A percentile compares a stretch with the other conserved stretches of the same genome.
Evolutionary conservation across 768 basidiomycete species (phyloP).

Genomic region (Boletus rufocinnamomeus): DNA sequence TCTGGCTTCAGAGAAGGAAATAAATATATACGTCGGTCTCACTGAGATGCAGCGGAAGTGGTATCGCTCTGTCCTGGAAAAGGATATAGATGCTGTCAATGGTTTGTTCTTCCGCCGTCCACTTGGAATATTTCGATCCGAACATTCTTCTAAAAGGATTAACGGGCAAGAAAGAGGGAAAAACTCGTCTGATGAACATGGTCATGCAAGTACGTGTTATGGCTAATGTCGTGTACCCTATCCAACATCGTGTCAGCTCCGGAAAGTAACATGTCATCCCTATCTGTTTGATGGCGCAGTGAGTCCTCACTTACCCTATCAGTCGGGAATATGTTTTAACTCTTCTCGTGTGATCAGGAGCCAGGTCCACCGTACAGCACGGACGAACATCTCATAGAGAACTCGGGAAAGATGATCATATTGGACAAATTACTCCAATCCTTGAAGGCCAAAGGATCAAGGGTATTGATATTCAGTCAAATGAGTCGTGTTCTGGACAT

Average conservation of each 20-base stretch:
- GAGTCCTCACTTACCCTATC: slow-evolving; percentile 23
- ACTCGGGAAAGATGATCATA: slow-evolving; percentile 97
- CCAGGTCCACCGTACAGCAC: slow-evolving; percentile 99
- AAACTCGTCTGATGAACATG: slow-evolving; percentile 96
- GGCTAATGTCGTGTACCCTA: background rate
- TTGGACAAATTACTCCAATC: slow-evolving; percentile 87
- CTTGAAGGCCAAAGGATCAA: slow-evolving; percentile 92
- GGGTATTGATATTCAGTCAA: slow-evolving; percentile 96
- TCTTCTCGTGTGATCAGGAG: slow-evolving; percentile 52
- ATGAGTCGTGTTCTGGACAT: slow-evolving; percentile 99
- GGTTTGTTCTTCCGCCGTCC: slow-evolving; percentile 45
- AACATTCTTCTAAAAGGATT: slow-evolving; percentile 51
- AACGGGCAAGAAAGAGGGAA: slow-evolving; percentile 97
- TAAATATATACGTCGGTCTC: slow-evolving; percentile 96
- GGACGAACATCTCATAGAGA: slow-evolving; percentile 93
- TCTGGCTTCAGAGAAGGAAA: slow-evolving; percentile 78
- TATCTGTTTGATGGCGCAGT: slow-evolving; percentile 94
- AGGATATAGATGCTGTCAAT: slow-evolving; percentile 98
- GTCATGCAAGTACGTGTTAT: slow-evolving; percentile 85
- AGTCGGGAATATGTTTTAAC: background rate
- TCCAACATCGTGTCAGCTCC: slow-evolving; percentile 42
- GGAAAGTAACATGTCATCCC: slow-evolving; percentile 88
- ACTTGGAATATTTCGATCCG: background rate
- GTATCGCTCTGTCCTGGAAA: slow-evolving; percentile 95
- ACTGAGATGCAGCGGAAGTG: slow-evolving; percentile 98